Evolutionary conservation across 371 early-diverging fungal genomes (phyloP).

Genomic region (Batkoa obscura): DNA sequence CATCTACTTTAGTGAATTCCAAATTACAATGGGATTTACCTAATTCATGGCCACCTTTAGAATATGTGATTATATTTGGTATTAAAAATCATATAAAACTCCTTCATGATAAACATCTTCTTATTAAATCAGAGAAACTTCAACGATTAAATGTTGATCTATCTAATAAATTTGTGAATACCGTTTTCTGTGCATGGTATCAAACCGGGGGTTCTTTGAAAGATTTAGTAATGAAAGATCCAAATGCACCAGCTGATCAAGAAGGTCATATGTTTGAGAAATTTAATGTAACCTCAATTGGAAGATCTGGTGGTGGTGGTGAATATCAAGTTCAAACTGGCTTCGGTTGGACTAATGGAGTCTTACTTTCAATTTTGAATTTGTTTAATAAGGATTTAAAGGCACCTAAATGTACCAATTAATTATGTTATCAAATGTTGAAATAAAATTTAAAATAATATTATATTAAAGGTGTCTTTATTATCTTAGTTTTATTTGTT

Average conservation of each 20-base stretch:
- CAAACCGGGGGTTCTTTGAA: conserved; percentile 37
- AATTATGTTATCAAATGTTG: too few relatives aligned
- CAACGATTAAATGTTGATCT: conserved; percentile 19
- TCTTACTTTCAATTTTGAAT: conserved; percentile 43
- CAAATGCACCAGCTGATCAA: conserved; percentile 6
- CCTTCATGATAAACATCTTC: neutral
- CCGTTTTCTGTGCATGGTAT: conserved; percentile 51
- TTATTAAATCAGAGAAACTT: neutral
- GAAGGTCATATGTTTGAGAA: conserved; percentile 68
- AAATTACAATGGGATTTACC: conserved; percentile 81
- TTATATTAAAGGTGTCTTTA: too few relatives aligned
- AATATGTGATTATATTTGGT: conserved; percentile 30
- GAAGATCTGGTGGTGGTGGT: conserved; percentile 50
- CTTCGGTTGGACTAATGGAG: conserved; percentile 91
- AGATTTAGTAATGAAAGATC: conserved; percentile 14
- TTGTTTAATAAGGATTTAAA: conserved; percentile 18
- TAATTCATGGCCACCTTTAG: conserved; percentile 55
- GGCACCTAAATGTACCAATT: neutral
- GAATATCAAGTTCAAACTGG: conserved; percentile 74
- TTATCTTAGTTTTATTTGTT: too few relatives aligned
- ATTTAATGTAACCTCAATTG: conserved; percentile 35
- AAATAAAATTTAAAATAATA: too few relatives aligned
- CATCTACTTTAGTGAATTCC: conserved; percentile 30
- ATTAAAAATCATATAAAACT: conserved; percentile 15
- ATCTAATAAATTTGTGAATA: conserved; percentile 38